These are phyloP conservation scores for Ascochyta fabae DNA, from an alignment of 2,329 filamentous ascomycete genomes.

Conservation along the genomic window DNA sequence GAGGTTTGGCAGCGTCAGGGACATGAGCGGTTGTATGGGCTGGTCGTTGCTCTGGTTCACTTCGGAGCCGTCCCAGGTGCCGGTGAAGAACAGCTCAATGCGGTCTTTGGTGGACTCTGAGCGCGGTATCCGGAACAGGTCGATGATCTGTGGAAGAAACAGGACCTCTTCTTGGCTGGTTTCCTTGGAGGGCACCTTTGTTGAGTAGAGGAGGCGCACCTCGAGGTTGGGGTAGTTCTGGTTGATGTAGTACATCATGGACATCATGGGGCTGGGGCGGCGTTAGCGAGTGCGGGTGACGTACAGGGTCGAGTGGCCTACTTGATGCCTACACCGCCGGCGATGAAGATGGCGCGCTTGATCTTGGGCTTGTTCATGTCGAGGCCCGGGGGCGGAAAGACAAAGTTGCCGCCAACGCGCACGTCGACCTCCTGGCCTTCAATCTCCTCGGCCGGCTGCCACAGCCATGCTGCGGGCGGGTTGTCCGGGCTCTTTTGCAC, in stretches of 20 bases:
- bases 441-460: constrained; percentile 63
- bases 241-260: constrained; percentile 70
- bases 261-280: constrained; percentile 68
- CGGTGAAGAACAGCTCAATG: constrained; percentile 48
- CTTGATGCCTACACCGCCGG: constrained; percentile 85
- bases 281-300: constrained; percentile 18
- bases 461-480: constrained; percentile 78
- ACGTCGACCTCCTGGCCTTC: constrained; percentile 66
- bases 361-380: constrained; percentile 50
- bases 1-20: constrained; percentile 38
- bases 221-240: constrained; percentile 49
- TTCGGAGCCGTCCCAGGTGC: constrained; percentile 37
- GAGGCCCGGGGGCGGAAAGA: constrained; percentile 70
- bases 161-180: constrained; percentile 42
- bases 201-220: constrained; percentile 70
- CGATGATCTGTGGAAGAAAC: constrained; percentile 45
- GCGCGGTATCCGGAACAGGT: constrained; percentile 39
- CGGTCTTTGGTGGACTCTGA: constrained; percentile 36
- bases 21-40: constrained; percentile 43
- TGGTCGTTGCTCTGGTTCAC: constrained; percentile 34
- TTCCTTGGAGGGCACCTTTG: constrained; percentile 49
- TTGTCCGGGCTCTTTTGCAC: constrained; percentile 75
- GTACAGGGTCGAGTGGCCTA: constrained; percentile 42
- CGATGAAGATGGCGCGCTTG: constrained; percentile 73
- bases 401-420: constrained; percentile 80